Base-by-base conservation (phyloP, 306 rosid species). In the Calophaca sinica region DNA sequence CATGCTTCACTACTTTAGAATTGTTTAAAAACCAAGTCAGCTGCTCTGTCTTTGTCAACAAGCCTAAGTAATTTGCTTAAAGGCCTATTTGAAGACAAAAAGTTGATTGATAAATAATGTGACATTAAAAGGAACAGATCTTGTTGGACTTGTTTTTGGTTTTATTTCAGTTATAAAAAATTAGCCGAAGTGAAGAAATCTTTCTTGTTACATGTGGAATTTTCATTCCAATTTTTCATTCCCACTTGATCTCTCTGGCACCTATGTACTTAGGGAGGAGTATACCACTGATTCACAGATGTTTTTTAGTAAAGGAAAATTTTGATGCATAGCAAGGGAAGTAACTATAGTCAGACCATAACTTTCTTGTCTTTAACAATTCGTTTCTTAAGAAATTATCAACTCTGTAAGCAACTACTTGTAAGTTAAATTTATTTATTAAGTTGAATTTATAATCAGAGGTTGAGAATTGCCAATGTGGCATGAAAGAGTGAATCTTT, bases 1-100 rank as follows among this genome's bases (percentile, higher is more conserved):
- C 57, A 64, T 79, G 59, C n/a, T 72, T 64, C 81, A 68, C 12
- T 80, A 55, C 31, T 14, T 9, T 28, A 33, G 58, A 57, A 15
- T 68, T 42, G n/a, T 80, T 41, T 46, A 26, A 20, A 62, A 63
- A 26, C 42, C 2, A 29, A 13, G 55, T 68, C 64, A 13, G 80
- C 46, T 75, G 31, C 48, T 49, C 45, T 78, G 31, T 38, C 44
- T 14, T 54, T 69, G 52, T 32, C 8, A 60, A 39, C 28, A 50
- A 62, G 52, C 74, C 48, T 38, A 28, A 41, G 31, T 53, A 65
- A 51, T 33, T 39, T 13, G 61, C 44, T 68, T 45, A n/a, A 35
- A 50, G 42, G 3, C 82, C 13, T 46, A 20, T 72, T 68, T 26
- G 46, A 52, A 78, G 65, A 62, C 54, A 45, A 54, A 28, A 60